Conservation (phyloP, 768 basidiomycete genomes). For the Lyophyllum shimeji region DNA sequence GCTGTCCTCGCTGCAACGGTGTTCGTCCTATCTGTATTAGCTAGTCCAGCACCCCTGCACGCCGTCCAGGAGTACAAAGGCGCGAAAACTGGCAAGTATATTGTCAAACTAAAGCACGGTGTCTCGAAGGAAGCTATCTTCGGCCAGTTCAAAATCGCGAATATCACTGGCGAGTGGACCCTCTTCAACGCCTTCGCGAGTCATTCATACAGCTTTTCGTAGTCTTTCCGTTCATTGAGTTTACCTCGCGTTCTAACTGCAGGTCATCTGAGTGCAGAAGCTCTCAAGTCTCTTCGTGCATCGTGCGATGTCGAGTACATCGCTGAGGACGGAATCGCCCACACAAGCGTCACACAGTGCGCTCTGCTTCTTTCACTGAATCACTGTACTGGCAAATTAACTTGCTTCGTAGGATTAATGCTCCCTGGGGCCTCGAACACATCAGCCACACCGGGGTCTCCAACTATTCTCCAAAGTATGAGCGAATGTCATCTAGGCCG, state of each 20-base stretch:
- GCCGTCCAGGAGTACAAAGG: conserved; percentile 4
- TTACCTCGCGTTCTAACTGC: background rate
- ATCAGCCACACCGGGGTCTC: conserved; percentile 19
- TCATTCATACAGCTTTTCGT: conserved; percentile 2
- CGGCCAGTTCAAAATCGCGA: background rate
- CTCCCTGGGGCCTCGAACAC: conserved; percentile 31
- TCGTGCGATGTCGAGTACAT: conserved; percentile 21
- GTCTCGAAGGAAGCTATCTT: conserved; percentile 20
- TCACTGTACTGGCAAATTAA: too few relatives aligned
- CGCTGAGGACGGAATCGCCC: conserved; percentile 24
- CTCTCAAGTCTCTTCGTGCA: conserved; percentile 22
- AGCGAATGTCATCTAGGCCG: background rate
- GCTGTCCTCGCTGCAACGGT: conserved; percentile 4
- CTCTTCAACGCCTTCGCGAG: conserved; percentile 31
- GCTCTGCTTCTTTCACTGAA: background rate
- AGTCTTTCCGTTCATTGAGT: background rate
- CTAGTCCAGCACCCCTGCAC: conserved; percentile 3
- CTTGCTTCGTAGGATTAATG: conserved; percentile 21
- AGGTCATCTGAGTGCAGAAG: conserved; percentile 15
- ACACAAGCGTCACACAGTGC: conserved; percentile 22
- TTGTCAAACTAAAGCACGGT: conserved; percentile 32
- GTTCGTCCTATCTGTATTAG: background rate
- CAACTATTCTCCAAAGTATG: conserved; percentile 10
- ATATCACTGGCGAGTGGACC: conserved; percentile 23
- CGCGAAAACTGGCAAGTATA: conserved; percentile 17